These are phyloP conservation scores for Sphaerulina populicola DNA, from an alignment of 2,329 filamentous ascomycete genomes.

Conservation along the genomic window DNA sequence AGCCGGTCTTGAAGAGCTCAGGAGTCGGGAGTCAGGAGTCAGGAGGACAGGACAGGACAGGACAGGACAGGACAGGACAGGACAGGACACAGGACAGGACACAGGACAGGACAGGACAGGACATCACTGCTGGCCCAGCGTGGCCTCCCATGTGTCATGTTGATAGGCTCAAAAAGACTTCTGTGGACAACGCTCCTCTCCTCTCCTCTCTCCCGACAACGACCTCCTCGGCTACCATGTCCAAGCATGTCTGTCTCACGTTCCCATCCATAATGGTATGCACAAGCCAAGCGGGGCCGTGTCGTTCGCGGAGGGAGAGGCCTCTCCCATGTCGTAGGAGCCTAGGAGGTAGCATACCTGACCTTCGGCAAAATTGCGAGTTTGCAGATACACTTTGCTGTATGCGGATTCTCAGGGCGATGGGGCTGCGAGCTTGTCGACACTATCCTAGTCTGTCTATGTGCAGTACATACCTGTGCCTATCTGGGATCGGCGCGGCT, in stretches of 20 bases:
- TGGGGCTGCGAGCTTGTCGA: conserved; percentile 3
- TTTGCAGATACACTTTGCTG: conserved; percentile 6
- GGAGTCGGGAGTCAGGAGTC: neutral
- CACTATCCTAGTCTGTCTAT: neutral
- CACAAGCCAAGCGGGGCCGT: conserved; percentile 6
- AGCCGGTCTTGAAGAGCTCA: conserved; percentile 1
- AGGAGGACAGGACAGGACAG: too few species aligned
- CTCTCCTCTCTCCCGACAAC: conserved; percentile 5
- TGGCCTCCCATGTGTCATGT: conserved; percentile 11
- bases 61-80: conserved; percentile 1
- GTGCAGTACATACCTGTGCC: neutral
- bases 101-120: neutral
- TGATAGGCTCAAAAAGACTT: conserved; percentile 14
- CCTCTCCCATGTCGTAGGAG: neutral
- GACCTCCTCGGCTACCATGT: conserved; percentile 4
- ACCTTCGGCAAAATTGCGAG: conserved; percentile 8
- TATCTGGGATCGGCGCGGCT: conserved; percentile 3
- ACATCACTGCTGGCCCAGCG: conserved; percentile 6
- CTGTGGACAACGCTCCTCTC: conserved; percentile 1
- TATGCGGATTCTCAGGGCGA: neutral
- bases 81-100: neutral
- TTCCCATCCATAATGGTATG: neutral
- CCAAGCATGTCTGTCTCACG: conserved; percentile 5
- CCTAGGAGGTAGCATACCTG: too few species aligned
- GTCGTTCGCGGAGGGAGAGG: conserved; percentile 5